These are phyloP conservation scores for Nakazawaea populi DNA, from an alignment of 805 yeast genomes.

Conservation along the genomic window DNA sequence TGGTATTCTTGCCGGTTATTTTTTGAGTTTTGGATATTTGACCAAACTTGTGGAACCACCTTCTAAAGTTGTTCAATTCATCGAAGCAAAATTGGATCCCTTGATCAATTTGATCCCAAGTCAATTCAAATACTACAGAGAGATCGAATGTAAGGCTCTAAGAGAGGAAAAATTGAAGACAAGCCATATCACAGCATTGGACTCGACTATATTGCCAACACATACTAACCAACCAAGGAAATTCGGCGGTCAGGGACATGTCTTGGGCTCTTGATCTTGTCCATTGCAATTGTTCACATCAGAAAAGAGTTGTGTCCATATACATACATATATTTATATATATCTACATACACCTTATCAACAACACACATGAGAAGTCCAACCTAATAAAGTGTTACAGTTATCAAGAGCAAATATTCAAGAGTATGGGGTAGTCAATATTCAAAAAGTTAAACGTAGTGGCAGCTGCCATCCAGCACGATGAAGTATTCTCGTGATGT, in stretches of 20 bases:
- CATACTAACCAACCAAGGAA: conserved; percentile 8
- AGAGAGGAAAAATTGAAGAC: conserved; percentile 23
- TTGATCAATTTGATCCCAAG: conserved; percentile 50
- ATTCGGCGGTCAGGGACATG: conserved; percentile 21
- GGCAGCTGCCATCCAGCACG: no score
- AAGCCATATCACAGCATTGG: conserved; percentile 15
- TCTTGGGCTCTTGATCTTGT: conserved; percentile 16
- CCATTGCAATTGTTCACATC: no score
- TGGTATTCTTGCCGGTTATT: conserved; percentile 62
- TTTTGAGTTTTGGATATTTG: conserved; percentile 52
- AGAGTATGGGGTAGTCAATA: no score
- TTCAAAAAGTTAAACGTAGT: no score
- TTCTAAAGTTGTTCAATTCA: conserved; percentile 52
- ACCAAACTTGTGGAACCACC: conserved; percentile 59
- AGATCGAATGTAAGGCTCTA: conserved; percentile 47
- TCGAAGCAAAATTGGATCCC: conserved; percentile 49
- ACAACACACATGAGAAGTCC: no score
- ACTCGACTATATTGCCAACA: conserved; percentile 15
- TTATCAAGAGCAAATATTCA: no score
- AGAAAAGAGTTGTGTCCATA: no score
- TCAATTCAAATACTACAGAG: conserved; percentile 51
- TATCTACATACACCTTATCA: no score
- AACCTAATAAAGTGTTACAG: no score
- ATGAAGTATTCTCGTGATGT: no score
- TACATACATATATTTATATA: no score